Percentiles rank a stretch among this genome's conserved stretches.
Evolutionary conservation across 495 filamentous ascomycete species (phyloP).

Genomic region (Aspergillus affinis): DNA sequence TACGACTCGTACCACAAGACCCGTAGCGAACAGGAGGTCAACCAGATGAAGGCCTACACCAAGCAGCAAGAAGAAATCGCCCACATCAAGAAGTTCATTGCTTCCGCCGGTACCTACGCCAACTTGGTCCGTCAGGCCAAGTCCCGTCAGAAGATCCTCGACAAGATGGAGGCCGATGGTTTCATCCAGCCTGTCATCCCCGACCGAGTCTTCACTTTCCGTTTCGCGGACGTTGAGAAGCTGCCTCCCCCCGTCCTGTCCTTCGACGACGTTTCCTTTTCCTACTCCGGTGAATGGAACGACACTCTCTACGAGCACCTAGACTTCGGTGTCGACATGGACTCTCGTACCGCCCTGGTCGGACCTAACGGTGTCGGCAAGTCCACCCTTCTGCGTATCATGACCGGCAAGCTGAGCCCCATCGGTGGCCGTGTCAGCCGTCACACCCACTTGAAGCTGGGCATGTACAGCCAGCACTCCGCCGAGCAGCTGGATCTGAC

Average conservation of each 20-base stretch:
- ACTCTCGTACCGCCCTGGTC: constrained; percentile 93
- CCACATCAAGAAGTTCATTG: constrained; percentile 99
- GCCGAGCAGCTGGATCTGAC: constrained; percentile 97
- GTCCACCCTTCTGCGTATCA: constrained; percentile 94
- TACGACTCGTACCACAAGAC: constrained; percentile 99
- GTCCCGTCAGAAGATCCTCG: constrained; percentile 98
- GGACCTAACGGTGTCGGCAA: constrained; percentile 99
- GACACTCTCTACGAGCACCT: constrained; percentile 96
- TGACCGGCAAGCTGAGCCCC: constrained; percentile 93
- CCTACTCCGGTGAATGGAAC: constrained; percentile 84
- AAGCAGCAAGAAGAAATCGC: constrained; percentile 99
- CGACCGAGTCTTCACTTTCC: constrained; percentile 95
- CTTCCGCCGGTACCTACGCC: constrained; percentile 98
- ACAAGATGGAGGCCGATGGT: constrained; percentile 99
- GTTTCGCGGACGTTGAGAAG: constrained; percentile 98
- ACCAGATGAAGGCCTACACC: constrained; percentile 97
- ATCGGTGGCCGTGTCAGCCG: constrained; percentile 78
- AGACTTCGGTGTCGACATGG: constrained; percentile 99
- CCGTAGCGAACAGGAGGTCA: constrained; percentile 87
- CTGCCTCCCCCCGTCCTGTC: constrained; percentile 94
- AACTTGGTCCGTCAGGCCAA: constrained; percentile 99
- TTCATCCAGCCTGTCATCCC: constrained; percentile 87
- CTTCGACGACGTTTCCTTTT: constrained; percentile 96
- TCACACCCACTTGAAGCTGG: constrained; percentile 97
- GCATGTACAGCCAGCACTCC: constrained; percentile 96